Base-by-base conservation (phyloP, 208 protist species). In the Leishmania braziliensis region DNA sequence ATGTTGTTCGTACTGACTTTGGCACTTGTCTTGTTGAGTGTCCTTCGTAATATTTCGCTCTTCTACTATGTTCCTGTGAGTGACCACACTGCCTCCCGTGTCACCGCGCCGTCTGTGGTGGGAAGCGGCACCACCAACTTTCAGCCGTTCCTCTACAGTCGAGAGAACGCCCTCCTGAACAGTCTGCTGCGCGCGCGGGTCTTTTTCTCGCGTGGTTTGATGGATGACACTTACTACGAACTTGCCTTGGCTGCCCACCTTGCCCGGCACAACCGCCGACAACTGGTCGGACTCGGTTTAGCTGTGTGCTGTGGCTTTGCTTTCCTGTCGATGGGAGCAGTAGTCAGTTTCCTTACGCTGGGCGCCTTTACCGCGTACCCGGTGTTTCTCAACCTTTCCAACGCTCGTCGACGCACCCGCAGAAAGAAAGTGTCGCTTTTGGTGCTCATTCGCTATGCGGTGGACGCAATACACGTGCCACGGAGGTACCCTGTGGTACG, bases 221-320 rank as follows among this genome's bases (percentile, higher is more conserved):
- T 95, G 77, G 84, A 89, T 46, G 94, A 97, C 79, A 92, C 90
- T 60, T 97, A 92, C 78, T 93, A 92, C 56, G 94, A 97, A 76
- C 75, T 96, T 14, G 91, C 88, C 5, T 88, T 95, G 12, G 74
- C 91, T 46, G 85, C 92, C 43, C 88, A 95, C 74, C 77, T 89
- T 6, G 20, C 91, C 9, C 83, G 86, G 8, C 85, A 84, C 46
- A 62, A 77, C 16, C 85, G 89, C 46, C 87, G 83, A 5, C 76
- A 65, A 33, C 65, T 94, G 36, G 79, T 88, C 46, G 33, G 72
- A 18, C 84, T 58, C 33, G 75, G 82, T 18, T 65, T 86, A 16
- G 36, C 71, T 62, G 39, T 88, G 63, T 77, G 84, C 70, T 29
- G 85, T 26, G 62, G 73, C 20, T 78, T 89, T 46, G 78, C 77